Percentiles rank a stretch among this genome's conserved stretches.
phyloP scores from a whole-genome alignment of 2,329 filamentous ascomycete species.

The Ophiostoma australiae region DNA sequence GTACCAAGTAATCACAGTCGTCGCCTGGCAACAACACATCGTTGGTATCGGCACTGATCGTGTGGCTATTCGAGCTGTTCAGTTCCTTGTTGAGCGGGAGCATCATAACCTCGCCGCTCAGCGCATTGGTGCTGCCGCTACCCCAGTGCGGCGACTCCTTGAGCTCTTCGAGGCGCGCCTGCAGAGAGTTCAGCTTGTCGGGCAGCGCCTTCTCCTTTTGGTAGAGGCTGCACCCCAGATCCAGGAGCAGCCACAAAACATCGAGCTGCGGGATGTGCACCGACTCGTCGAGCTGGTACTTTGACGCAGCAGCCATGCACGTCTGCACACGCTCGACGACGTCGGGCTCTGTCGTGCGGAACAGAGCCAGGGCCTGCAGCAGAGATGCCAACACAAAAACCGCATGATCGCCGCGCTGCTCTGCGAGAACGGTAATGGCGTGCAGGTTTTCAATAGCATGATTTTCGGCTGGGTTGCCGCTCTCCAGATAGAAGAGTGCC shows the following conservation, averaged over 20 bases:
- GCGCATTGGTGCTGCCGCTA: slow-evolving; percentile 36
- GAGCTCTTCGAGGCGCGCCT: slow-evolving; percentile 56
- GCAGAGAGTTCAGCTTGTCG: slow-evolving; percentile 58
- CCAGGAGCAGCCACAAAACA: slow-evolving; percentile 60
- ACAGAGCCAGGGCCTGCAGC: slow-evolving; percentile 64
- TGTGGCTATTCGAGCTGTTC: slow-evolving; percentile 38
- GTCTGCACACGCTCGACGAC: slow-evolving; percentile 65
- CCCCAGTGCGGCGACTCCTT: slow-evolving; percentile 43
- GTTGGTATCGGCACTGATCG: slow-evolving; percentile 54
- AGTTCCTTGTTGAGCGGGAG: slow-evolving; percentile 53
- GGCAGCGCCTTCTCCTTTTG: slow-evolving; percentile 54
- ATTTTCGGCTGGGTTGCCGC: slow-evolving; percentile 55
- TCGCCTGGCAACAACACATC: slow-evolving; percentile 49
- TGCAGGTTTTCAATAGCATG: slow-evolving; percentile 65
- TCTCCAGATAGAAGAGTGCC: slow-evolving; percentile 62
- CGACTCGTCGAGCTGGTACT: slow-evolving; percentile 62
- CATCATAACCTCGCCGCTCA: slow-evolving; percentile 45
- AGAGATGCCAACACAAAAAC: slow-evolving; percentile 61
- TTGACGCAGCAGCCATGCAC: slow-evolving; percentile 68
- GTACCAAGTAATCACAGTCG: slow-evolving; percentile 51
- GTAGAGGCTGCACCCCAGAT: slow-evolving; percentile 64
- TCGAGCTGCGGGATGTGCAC: slow-evolving; percentile 62
- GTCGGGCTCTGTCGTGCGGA: slow-evolving; percentile 60
- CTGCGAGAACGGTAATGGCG: slow-evolving; percentile 56
- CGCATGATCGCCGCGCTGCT: slow-evolving; percentile 56